These are phyloP conservation scores for Salix udensis DNA, from an alignment of 345 rosid species.

Conservation along the genomic window DNA sequence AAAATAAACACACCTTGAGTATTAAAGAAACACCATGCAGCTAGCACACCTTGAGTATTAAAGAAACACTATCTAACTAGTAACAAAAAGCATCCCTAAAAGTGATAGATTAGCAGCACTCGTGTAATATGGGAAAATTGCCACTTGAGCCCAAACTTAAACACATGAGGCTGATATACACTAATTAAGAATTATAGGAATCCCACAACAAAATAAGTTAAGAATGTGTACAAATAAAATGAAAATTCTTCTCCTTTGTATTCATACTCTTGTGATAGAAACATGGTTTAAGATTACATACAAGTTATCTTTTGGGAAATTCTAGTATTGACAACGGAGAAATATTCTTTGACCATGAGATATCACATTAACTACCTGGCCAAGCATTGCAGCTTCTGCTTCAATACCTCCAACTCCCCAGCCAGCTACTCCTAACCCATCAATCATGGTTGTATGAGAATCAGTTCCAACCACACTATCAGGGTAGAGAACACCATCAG, in stretches of 20 bases:
- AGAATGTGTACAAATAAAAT: neutral
- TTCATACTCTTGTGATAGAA: neutral
- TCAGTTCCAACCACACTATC: conserved; percentile 34
- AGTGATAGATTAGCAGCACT: too few relatives aligned
- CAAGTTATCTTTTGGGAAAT: neutral
- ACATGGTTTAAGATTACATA: neutral
- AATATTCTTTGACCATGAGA: neutral
- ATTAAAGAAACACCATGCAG: too few relatives aligned
- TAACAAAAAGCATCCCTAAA: too few relatives aligned
- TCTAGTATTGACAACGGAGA: neutral
- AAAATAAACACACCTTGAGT: too few relatives aligned
- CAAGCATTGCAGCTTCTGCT: conserved; percentile 89
- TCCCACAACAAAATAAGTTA: neutral
- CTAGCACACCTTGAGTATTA: too few relatives aligned
- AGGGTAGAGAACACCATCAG: conserved; percentile 29
- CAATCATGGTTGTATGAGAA: conserved; percentile 34
- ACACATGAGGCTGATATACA: neutral
- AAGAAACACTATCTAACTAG: too few relatives aligned
- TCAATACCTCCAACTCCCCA: conserved; percentile 98
- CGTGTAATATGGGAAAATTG: neutral
- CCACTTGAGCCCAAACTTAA: neutral
- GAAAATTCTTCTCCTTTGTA: neutral
- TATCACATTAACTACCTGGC: conserved; percentile 26
- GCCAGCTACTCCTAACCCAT: conserved; percentile 68
- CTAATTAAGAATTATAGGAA: neutral